A percentile compares a stretch with the other conserved stretches of the same genome.
These are phyloP conservation scores for Neonectria hederae DNA, from an alignment of 2,329 filamentous ascomycete species.

Conservation along the genomic window DNA sequence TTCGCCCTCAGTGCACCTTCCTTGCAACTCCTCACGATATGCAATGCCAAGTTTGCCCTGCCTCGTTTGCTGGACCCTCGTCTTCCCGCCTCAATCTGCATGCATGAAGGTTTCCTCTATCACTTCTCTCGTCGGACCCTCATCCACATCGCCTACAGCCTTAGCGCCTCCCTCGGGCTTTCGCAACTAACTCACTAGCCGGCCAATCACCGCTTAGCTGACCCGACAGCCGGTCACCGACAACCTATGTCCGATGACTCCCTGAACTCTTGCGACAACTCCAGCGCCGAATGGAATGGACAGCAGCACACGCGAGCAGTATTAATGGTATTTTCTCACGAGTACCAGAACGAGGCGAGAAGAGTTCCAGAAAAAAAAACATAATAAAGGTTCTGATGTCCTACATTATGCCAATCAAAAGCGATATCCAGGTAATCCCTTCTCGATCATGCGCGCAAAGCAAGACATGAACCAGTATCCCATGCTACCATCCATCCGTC, in stretches of 20 bases:
- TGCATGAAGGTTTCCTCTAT: not conserved
- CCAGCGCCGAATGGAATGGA: not conserved
- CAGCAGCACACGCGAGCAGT: not conserved
- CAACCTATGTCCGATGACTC: slow-evolving; percentile 34
- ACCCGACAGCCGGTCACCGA: slow-evolving; percentile 42
- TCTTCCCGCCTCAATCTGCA: slow-evolving; percentile 1
- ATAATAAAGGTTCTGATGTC: slow-evolving; percentile 29
- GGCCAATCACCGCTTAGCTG: slow-evolving; percentile 42
- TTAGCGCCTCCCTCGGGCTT: slow-evolving; percentile 10
- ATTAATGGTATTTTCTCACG: not conserved
- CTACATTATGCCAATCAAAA: slow-evolving; percentile 39
- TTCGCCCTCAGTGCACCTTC: not conserved
- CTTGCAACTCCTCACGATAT: slow-evolving; percentile 7
- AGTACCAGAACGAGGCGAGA: slow-evolving; percentile 6
- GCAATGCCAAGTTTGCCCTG: slow-evolving; percentile 5
- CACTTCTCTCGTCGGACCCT: not conserved
- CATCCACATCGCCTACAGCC: not conserved
- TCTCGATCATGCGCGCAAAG: slow-evolving; percentile 14
- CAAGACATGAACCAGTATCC: slow-evolving; percentile 23
- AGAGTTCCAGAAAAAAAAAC: slow-evolving; percentile 14
- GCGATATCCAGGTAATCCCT: slow-evolving; percentile 36
- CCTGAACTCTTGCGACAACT: slow-evolving; percentile 27
- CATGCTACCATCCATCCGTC: slow-evolving; percentile 25
- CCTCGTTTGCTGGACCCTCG: not conserved
- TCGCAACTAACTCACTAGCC: slow-evolving; percentile 25